Conservation (phyloP, 345 rosid genomes). For the Eucalyptus tenuipes region DNA sequence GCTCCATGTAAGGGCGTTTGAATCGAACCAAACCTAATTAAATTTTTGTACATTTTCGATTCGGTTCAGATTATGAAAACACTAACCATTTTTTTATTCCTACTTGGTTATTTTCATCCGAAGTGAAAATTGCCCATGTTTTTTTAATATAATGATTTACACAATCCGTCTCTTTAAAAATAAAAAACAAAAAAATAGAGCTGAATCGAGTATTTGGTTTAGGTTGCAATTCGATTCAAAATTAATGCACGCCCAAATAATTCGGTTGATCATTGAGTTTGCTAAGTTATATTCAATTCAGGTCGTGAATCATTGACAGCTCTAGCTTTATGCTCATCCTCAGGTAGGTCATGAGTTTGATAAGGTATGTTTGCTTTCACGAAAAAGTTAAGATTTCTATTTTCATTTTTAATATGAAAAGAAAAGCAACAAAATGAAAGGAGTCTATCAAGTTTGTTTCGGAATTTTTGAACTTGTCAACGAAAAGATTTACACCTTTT, state of each 20-base stretch:
- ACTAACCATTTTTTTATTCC: background rate
- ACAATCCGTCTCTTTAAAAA: too few relatives aligned
- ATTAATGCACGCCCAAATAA: too few relatives aligned
- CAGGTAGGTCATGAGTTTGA: background rate
- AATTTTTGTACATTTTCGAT: too few relatives aligned
- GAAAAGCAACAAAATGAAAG: background rate
- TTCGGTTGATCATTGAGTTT: too few relatives aligned
- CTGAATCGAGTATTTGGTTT: accelerated
- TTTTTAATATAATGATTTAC: too few relatives aligned
- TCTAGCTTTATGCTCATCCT: background rate
- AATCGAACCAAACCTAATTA: too few relatives aligned
- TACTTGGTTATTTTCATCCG: too few relatives aligned
- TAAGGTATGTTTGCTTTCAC: background rate
- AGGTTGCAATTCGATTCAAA: too few relatives aligned
- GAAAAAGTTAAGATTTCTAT: background rate
- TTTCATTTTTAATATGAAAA: background rate
- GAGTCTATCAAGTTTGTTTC: background rate
- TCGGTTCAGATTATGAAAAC: accelerated
- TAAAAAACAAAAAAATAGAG: accelerated
- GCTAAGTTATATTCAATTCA: background rate
- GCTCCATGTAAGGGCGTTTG: background rate
- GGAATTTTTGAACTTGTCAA: background rate
- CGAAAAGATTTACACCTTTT: background rate
- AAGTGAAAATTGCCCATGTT: background rate
- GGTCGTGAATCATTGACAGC: accelerated